phyloP scores from a whole-genome alignment of 768 basidiomycete species.

The Tephrocybe sp. region DNA sequence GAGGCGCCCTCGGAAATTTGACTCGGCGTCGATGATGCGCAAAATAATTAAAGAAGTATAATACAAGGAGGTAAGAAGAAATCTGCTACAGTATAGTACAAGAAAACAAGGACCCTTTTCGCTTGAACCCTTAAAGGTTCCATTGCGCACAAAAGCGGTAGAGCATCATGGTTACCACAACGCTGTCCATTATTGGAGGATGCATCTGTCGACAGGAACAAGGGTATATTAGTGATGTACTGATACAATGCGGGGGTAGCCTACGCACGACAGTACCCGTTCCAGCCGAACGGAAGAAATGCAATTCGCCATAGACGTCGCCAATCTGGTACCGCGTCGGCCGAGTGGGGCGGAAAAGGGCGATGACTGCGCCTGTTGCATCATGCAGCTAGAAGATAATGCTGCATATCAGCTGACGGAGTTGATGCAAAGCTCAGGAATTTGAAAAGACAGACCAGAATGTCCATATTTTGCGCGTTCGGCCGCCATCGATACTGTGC shows the following conservation, averaged over 20 bases:
- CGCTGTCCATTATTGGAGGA: conserved; percentile 87
- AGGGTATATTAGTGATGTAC: conserved; percentile 13
- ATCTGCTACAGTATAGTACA: conserved; percentile 4
- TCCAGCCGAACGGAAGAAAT: conserved; percentile 76
- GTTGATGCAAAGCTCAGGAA: conserved; percentile 13
- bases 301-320: conserved; percentile 83
- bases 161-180: conserved; percentile 82
- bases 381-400: conserved; percentile 61
- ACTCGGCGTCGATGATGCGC: not conserved
- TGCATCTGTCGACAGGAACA: conserved; percentile 58
- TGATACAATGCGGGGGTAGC: conserved; percentile 16
- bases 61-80: conserved; percentile 12
- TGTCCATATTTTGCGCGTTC: conserved; percentile 52
- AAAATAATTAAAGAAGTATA: conserved; percentile 16
- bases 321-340: conserved; percentile 82
- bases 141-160: conserved; percentile 70
- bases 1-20: not conserved
- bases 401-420: conserved; percentile 14
- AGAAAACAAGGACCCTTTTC: not conserved
- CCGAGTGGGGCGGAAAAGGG: conserved; percentile 76
- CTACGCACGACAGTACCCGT: conserved; percentile 74
- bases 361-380: conserved; percentile 63
- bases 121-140: conserved; percentile 35
- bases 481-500: conserved; percentile 79
- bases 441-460: conserved; percentile 46